These are phyloP conservation scores for Chrysosporium queenslandicum DNA, from an alignment of 2,329 filamentous ascomycete genomes.

Conservation along the genomic window DNA sequence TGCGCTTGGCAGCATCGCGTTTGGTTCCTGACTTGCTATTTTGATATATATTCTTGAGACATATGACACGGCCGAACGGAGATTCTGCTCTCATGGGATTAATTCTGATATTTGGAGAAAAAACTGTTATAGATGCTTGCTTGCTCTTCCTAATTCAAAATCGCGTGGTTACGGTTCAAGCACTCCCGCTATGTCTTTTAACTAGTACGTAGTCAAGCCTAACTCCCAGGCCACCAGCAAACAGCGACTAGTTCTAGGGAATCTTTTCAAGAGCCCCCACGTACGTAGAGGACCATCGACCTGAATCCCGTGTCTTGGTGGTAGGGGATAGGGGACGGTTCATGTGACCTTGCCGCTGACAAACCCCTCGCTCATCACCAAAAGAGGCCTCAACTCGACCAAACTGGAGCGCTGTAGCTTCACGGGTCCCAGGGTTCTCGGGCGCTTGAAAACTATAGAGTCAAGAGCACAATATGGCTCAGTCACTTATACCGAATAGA, in stretches of 20 bases:
- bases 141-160: not conserved
- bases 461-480: conserved; percentile 13
- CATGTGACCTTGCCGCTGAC: conserved; percentile 4
- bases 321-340: not conserved
- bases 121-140: not conserved
- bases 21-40: not conserved
- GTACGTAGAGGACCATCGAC: no score
- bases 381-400: not conserved
- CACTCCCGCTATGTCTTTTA: no score
- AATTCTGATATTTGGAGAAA: not conserved
- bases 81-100: not conserved
- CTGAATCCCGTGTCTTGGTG: no score
- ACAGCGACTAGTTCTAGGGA: no score
- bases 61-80: conserved; percentile 5
- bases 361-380: not conserved
- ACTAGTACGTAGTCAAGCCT: no score
- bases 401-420: not conserved
- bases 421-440: no score
- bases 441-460: no score
- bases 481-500: conserved; percentile 53
- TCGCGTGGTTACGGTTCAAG: not conserved
- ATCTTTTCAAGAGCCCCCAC: no score
- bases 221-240: no score
- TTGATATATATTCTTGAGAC: conserved; percentile 3
- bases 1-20: not conserved